A percentile compares a stretch with the other conserved stretches of the same genome.
Conservation (phyloP, 2,329 filamentous ascomycete genomes). For the Verticillium klebahnii region DNA sequence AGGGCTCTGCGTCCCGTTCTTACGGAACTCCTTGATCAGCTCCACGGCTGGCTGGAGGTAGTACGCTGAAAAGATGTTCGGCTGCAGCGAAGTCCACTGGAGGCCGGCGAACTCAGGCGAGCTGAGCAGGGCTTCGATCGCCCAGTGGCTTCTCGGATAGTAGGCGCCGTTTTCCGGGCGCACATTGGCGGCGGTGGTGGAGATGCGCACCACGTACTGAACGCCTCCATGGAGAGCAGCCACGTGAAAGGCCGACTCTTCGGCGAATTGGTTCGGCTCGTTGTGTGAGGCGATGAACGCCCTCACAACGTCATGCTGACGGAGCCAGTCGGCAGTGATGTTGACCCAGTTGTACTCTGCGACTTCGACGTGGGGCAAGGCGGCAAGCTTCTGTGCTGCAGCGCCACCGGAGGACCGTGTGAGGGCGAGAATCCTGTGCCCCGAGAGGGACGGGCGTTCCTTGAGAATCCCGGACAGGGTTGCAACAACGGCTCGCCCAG, state of each 20-base stretch:
- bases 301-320: constrained; percentile 24
- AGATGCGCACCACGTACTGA: constrained; percentile 36
- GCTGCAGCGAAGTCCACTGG: constrained; percentile 34
- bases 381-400: constrained; percentile 21
- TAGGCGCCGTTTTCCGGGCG: constrained; percentile 26
- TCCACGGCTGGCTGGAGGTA: constrained; percentile 18
- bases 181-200: constrained; percentile 30
- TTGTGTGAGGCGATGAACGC: constrained; percentile 35
- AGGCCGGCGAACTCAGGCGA: constrained; percentile 28
- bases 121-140: constrained; percentile 30
- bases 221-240: constrained; percentile 29
- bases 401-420: constrained; percentile 11
- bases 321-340: constrained; percentile 35
- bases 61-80: constrained; percentile 19
- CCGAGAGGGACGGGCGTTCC: constrained; percentile 4
- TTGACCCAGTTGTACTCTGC: constrained; percentile 29
- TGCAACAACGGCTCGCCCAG: constrained; percentile 21
- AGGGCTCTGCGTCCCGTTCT: constrained; percentile 22
- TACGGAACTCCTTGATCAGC: constrained; percentile 26
- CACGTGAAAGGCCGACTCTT: constrained; percentile 31
- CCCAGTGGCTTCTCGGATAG: constrained; percentile 34
- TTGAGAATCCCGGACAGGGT: constrained; percentile 19
- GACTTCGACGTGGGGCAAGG: constrained; percentile 27
- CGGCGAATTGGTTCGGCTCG: constrained; percentile 30
- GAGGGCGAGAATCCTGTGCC: constrained; percentile 12